Evolutionary conservation across 768 basidiomycete species (phyloP).

Genomic region (Strobilomyces dryophilus): DNA sequence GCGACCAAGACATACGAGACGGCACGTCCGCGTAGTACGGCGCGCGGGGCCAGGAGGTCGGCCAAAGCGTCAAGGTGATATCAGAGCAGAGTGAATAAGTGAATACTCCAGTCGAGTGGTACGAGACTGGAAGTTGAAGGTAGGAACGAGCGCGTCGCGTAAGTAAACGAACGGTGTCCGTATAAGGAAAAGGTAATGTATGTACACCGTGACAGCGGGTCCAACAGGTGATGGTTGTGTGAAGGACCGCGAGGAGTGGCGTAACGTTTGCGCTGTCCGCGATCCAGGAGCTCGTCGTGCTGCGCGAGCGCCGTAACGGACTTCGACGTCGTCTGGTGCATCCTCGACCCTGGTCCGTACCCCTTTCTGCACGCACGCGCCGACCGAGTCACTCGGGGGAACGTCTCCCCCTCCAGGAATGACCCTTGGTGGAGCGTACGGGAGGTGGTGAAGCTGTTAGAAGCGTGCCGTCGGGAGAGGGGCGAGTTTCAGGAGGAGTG

Average conservation of each 20-base stretch:
- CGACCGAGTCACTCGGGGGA: conserved; percentile 11
- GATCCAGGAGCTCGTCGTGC: conserved; percentile 59
- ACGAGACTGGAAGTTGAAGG: too few species aligned
- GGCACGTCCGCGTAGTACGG: conserved; percentile 28
- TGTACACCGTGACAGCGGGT: too few species aligned
- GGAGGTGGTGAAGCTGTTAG: conserved; percentile 30
- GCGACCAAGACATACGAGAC: conserved; percentile 50
- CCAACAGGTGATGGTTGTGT: too few species aligned
- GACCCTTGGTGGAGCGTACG: conserved; percentile 33
- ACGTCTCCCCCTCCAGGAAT: conserved; percentile 37
- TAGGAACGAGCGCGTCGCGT: too few species aligned
- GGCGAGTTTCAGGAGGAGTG: conserved; percentile 37
- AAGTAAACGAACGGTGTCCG: too few species aligned
- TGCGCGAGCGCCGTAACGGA: conserved; percentile 52
- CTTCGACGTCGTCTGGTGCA: conserved; percentile 67
- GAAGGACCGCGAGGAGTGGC: too few species aligned
- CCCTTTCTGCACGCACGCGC: conserved; percentile 48
- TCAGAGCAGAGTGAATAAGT: too few species aligned
- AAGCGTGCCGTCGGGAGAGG: conserved; percentile 32
- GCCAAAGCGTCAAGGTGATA: conserved; percentile 35
- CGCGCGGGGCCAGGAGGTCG: conserved; percentile 18
- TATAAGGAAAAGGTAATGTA: too few species aligned
- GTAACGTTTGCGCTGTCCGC: conserved; percentile 64
- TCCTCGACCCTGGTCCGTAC: conserved; percentile 48
- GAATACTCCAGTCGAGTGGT: too few species aligned